Evolutionary conservation across 139 green algal species (phyloP), one percentile per base, ranked within the genome.

Genomic region (Haematococcus sp.): DNA sequence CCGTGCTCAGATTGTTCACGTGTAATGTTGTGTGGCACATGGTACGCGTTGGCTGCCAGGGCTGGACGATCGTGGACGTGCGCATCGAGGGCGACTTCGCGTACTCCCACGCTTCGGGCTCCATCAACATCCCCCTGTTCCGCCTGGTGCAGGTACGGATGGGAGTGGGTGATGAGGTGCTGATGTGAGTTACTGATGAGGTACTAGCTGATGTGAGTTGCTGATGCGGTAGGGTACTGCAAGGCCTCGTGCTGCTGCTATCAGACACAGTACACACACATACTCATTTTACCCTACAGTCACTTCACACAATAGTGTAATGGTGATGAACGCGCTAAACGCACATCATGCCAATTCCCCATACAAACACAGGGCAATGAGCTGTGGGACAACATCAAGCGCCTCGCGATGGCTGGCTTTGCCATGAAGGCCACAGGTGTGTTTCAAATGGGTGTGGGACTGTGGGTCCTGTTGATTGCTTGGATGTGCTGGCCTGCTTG

Each of bases 341-440:
- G 43, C 22, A 46, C 44, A 23, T 22, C 17, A 19, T 44, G 2
- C 28, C 31, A 65, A 68, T 32, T 49, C 30, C 16, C 4, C 3
- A 17, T n/a, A 4, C 33, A 30, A 68, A 27, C 54, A 61, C 46
- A 72, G 7, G 86, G 88, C 34, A 81, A 78, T 28, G 33, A 27
- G 4, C 20, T 43, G 0, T 88, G 81, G 83, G 89, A 94, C 76
- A 87, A 84, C 3, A 58, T 94, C 3, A 94, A 94, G 74, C 75
- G 74, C 63, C 33, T 89, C 16, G 85, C 83, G 40, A 93, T 94
- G 89, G 81, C 71, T 23, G 66, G 65, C 19, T 83, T 89, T 31
- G 81, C 81, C 2, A 94, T 94, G 89, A 74, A 79, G 43, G 86
- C 89, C 9, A 93, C 88, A 77, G 86, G 86, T 89, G 51, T 0